Percentiles rank a stretch among this genome's conserved stretches.
These are phyloP conservation scores for Ogataea saltuana DNA, from an alignment of 805 yeast genomes.

Conservation along the genomic window DNA sequence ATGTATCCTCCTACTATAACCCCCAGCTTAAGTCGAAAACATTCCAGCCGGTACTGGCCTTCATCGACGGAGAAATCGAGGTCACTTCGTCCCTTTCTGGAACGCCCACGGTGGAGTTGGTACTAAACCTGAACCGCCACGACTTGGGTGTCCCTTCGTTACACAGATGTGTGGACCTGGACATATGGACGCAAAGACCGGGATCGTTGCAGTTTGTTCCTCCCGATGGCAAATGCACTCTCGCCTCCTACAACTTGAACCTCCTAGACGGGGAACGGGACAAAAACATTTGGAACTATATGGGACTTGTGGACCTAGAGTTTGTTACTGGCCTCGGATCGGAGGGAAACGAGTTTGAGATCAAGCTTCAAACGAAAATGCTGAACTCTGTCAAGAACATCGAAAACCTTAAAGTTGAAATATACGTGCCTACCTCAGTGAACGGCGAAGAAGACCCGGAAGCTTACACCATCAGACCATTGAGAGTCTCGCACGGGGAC, in stretches of 20 bases:
- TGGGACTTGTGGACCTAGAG: slow-evolving; percentile 60
- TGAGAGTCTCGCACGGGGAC: slow-evolving; percentile 77
- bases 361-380: slow-evolving; percentile 49
- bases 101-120: slow-evolving; percentile 66
- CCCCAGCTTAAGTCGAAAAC: slow-evolving; percentile 19
- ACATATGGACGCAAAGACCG: slow-evolving; percentile 47
- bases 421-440: slow-evolving; percentile 28
- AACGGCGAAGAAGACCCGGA: slow-evolving; percentile 9
- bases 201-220: slow-evolving; percentile 71
- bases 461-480: slow-evolving; percentile 48
- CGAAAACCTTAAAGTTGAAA: slow-evolving; percentile 46
- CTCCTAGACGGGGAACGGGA: slow-evolving; percentile 34
- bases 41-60: slow-evolving; percentile 45
- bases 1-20: slow-evolving; percentile 34
- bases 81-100: slow-evolving; percentile 76
- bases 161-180: slow-evolving; percentile 66
- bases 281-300: slow-evolving; percentile 31
- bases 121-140: slow-evolving; percentile 48
- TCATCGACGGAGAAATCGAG: slow-evolving; percentile 61
- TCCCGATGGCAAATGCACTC: slow-evolving; percentile 74
- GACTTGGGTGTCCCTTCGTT: slow-evolving; percentile 60
- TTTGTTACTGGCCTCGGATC: slow-evolving; percentile 54
- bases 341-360: slow-evolving; percentile 60
- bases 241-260: slow-evolving; percentile 67
- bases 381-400: slow-evolving; percentile 47